A percentile compares a stretch with the other conserved stretches of the same genome.
Conservation (phyloP, 495 filamentous ascomycete species). For the Penicillium fimorum region DNA sequence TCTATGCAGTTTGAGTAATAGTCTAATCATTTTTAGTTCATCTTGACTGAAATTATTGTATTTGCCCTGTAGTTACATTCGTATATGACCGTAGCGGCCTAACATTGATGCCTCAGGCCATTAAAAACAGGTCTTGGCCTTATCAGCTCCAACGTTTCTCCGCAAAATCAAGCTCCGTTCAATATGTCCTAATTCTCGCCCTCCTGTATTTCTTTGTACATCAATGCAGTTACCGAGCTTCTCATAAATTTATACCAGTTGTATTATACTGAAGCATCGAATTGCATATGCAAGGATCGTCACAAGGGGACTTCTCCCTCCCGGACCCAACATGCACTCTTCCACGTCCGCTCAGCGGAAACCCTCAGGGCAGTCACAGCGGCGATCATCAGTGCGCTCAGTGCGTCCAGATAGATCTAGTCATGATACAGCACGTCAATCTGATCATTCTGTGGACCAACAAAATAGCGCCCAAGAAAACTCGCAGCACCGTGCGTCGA, state of each 20-base stretch:
- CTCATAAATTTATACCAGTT: neutral
- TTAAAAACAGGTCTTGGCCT: slow-evolving; percentile 14
- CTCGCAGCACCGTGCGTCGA: slow-evolving; percentile 12
- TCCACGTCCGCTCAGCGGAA: slow-evolving; percentile 31
- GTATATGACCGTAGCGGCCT: neutral
- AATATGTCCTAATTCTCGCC: neutral
- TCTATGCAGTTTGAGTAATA: neutral
- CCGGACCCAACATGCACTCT: slow-evolving; percentile 28
- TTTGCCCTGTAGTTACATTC: neutral
- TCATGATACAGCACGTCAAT: slow-evolving; percentile 13
- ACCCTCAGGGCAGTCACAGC: slow-evolving; percentile 34
- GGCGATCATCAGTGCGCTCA: slow-evolving; percentile 23
- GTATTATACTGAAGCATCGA: neutral
- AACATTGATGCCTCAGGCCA: slow-evolving; percentile 17
- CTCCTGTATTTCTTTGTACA: neutral
- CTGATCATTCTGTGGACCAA: slow-evolving; percentile 11
- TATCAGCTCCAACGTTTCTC: slow-evolving; percentile 15
- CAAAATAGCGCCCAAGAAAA: slow-evolving; percentile 12
- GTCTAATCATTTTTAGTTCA: neutral
- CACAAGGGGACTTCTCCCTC: slow-evolving; percentile 24
- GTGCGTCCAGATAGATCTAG: slow-evolving; percentile 17
- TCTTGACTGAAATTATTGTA: neutral
- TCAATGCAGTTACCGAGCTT: neutral
- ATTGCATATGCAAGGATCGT: slow-evolving; percentile 20
- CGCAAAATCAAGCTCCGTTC: slow-evolving; percentile 8